phyloP scores from a whole-genome alignment of 176 grass and related monocot species.

The Carex myosuroides region DNA sequence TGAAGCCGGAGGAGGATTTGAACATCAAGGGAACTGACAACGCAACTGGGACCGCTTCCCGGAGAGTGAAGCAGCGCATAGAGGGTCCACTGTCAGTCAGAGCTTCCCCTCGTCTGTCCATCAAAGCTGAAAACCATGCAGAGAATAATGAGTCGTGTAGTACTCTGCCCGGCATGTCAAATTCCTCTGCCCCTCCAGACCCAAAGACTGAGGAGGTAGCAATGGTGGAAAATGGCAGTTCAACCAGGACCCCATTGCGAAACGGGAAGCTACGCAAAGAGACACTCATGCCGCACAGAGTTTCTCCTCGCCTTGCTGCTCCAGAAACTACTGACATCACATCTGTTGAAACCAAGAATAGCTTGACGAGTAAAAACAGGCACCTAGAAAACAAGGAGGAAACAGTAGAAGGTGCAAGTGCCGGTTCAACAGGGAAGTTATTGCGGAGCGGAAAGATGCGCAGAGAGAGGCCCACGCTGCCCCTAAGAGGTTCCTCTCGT shows the following conservation, averaged over 20 bases:
- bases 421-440: not conserved
- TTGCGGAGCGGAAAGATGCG: not conserved
- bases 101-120: slow-evolving; percentile 13
- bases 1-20: not conserved
- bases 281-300: not conserved
- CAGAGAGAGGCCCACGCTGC: not conserved
- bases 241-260: not conserved
- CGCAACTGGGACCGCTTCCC: not conserved
- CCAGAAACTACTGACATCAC: not conserved
- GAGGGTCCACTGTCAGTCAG: not conserved
- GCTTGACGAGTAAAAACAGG: not conserved
- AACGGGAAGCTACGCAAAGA: not conserved
- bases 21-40: not conserved
- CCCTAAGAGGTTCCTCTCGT: not conserved
- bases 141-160: not conserved
- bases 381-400: not conserved
- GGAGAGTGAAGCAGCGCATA: not conserved
- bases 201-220: not conserved
- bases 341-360: not conserved
- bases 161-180: not conserved
- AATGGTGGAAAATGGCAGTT: not conserved
- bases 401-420: not conserved
- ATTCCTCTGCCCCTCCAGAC: not conserved
- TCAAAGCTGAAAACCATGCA: not conserved
- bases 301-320: not conserved